phyloP scores from a whole-genome alignment of 805 yeast species.

The Starmerella ratchasimensis region DNA sequence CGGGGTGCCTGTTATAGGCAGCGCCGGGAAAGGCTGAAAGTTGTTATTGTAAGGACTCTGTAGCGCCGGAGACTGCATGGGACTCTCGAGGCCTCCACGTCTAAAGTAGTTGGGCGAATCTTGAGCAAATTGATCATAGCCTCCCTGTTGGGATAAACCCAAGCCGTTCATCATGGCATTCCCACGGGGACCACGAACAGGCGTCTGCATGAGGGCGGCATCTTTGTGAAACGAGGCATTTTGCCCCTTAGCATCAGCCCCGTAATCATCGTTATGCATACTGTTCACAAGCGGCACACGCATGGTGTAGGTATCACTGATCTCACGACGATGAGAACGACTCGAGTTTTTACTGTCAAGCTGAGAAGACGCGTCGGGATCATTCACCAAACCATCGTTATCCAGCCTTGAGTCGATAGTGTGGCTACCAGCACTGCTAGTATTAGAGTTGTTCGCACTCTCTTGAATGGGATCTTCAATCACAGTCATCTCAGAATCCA shows the following conservation, averaged over 20 bases:
- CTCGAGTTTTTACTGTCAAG: too few relatives aligned
- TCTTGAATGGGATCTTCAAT: too few relatives aligned
- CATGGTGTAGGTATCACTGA: slow-evolving; percentile 17
- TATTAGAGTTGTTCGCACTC: too few relatives aligned
- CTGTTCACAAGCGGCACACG: slow-evolving; percentile 14
- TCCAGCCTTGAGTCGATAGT: too few relatives aligned
- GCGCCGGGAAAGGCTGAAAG: slow-evolving; percentile 13
- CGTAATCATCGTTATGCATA: slow-evolving; percentile 6
- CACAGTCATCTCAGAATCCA: too few relatives aligned
- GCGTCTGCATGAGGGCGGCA: slow-evolving; percentile 10
- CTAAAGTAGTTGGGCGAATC: slow-evolving; percentile 10
- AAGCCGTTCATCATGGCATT: too few relatives aligned
- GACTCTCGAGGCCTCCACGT: slow-evolving; percentile 13
- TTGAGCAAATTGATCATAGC: background rate
- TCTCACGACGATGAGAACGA: slow-evolving; percentile 12
- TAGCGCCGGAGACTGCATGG: slow-evolving; percentile 12
- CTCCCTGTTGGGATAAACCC: too few relatives aligned
- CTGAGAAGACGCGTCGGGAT: too few relatives aligned
- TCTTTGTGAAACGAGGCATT: background rate
- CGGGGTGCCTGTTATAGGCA: slow-evolving; percentile 4
- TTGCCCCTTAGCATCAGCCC: background rate
- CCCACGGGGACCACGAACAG: slow-evolving; percentile 13
- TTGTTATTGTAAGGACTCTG: slow-evolving; percentile 16
- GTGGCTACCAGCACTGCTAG: too few relatives aligned
- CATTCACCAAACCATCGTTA: too few relatives aligned